Evolutionary conservation across 208 protist genomes (phyloP).

Genomic region (Acanthamoeba castellanii): DNA sequence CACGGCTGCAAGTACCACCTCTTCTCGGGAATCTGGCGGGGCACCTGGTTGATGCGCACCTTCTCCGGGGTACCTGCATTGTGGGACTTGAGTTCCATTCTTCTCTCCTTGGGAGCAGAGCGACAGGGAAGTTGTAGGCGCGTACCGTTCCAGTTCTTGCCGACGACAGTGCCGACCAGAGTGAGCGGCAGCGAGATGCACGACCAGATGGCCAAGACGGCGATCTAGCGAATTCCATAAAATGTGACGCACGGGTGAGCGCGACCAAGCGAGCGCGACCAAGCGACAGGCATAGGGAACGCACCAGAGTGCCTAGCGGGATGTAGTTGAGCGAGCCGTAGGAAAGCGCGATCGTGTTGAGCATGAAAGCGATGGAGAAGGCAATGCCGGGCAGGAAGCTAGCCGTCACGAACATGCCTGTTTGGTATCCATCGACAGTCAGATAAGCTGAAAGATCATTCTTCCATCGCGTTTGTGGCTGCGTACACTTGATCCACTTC

Average conservation of each 20-base stretch:
- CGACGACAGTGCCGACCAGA: conserved; percentile 93
- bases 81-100: neutral
- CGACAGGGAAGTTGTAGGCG: neutral
- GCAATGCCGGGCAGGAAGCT: conserved; percentile 87
- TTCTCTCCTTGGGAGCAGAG: conserved; percentile 76
- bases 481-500: conserved; percentile 83
- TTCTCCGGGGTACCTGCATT: conserved; percentile 84
- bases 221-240: conserved; percentile 22
- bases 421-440: neutral
- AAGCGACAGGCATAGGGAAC: neutral
- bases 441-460: neutral
- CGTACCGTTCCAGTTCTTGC: conserved; percentile 85
- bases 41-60: conserved; percentile 94
- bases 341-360: conserved; percentile 91
- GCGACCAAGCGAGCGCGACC: neutral
- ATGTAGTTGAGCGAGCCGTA: conserved; percentile 88
- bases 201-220: conserved; percentile 90
- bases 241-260: neutral
- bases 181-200: conserved; percentile 92
- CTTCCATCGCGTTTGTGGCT: no score
- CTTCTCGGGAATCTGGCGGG: conserved; percentile 93
- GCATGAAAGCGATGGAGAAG: conserved; percentile 81
- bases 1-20: conserved; percentile 85
- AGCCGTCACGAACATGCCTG: conserved; percentile 90
- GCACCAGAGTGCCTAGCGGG: conserved; percentile 79